A percentile compares a stretch with the other conserved stretches of the same genome.
phyloP scores from a whole-genome alignment of 2,329 filamentous ascomycete genomes.

The Microdochium bolleyi region DNA sequence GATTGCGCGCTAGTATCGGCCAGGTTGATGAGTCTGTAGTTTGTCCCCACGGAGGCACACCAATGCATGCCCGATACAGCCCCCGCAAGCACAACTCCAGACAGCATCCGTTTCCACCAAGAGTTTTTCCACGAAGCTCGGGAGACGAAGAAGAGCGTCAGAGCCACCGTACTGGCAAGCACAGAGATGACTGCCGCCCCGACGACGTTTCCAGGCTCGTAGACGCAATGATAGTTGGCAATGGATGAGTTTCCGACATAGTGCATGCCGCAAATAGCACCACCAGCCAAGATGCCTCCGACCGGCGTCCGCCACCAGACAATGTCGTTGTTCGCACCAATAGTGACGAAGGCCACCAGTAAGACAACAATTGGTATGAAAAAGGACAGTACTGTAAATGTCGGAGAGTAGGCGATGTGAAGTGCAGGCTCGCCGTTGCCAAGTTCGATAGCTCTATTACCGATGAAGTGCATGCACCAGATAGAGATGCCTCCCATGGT shows the following conservation, averaged over 20 bases:
- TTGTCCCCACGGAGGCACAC: constrained; percentile 66
- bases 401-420: constrained; percentile 66
- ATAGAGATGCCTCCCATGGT: constrained; percentile 69
- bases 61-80: constrained; percentile 86
- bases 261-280: constrained; percentile 78
- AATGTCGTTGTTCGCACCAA: constrained; percentile 51
- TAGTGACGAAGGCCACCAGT: constrained; percentile 61
- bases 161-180: constrained; percentile 59
- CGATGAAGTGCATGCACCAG: constrained; percentile 78
- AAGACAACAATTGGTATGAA: constrained; percentile 73
- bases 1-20: constrained; percentile 30
- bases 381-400: constrained; percentile 69
- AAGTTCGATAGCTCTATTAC: constrained; percentile 70
- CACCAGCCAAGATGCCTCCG: constrained; percentile 63
- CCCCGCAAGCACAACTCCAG: constrained; percentile 59
- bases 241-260: constrained; percentile 82
- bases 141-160: constrained; percentile 72
- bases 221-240: constrained; percentile 63
- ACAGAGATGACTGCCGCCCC: constrained; percentile 67
- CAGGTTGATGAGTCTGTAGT: constrained; percentile 49
- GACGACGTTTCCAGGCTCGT: constrained; percentile 50
- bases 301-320: constrained; percentile 49
- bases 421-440: constrained; percentile 51
- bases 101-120: constrained; percentile 66
- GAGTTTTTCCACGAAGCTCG: constrained; percentile 68